Evolutionary conservation across 139 green algal genomes (phyloP).

Genomic region (Astrephomene gubernaculifera): DNA sequence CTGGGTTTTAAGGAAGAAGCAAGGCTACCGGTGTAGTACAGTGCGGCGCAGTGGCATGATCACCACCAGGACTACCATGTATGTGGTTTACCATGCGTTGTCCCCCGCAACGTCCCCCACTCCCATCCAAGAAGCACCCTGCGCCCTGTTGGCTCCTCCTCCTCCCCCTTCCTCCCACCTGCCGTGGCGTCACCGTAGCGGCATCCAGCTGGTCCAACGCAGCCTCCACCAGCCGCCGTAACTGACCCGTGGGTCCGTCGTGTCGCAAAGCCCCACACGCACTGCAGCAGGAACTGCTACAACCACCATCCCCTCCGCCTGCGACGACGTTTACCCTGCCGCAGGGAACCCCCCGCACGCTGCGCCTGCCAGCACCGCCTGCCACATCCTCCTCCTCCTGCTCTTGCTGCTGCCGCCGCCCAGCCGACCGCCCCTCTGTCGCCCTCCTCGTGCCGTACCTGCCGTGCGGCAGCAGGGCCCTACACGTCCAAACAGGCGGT

Average conservation of each 20-base stretch:
- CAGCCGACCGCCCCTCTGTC: too few relatives aligned
- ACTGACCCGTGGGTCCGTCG: conserved; percentile 7
- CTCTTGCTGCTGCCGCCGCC: too few relatives aligned
- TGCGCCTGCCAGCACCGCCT: too few relatives aligned
- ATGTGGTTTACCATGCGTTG: background rate
- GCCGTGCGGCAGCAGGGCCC: background rate
- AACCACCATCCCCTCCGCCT: too few relatives aligned
- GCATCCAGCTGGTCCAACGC: background rate
- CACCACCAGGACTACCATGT: too few relatives aligned
- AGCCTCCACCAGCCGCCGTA: background rate
- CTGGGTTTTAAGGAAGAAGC: too few relatives aligned
- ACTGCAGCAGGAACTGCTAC: too few relatives aligned
- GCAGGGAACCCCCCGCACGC: background rate
- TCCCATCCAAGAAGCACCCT: background rate
- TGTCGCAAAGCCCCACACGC: background rate
- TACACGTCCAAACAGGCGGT: background rate
- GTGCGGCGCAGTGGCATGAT: too few relatives aligned
- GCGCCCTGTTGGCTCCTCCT: too few relatives aligned
- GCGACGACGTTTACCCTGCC: background rate
- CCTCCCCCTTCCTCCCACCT: conserved; percentile 22
- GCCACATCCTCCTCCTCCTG: too few relatives aligned
- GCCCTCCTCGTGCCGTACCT: too few relatives aligned
- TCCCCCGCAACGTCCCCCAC: background rate
- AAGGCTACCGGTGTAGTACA: too few relatives aligned
- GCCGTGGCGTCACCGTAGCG: background rate